Conservation (phyloP, 2,329 filamentous ascomycete genomes). For the Lachnellula hyalina region DNA sequence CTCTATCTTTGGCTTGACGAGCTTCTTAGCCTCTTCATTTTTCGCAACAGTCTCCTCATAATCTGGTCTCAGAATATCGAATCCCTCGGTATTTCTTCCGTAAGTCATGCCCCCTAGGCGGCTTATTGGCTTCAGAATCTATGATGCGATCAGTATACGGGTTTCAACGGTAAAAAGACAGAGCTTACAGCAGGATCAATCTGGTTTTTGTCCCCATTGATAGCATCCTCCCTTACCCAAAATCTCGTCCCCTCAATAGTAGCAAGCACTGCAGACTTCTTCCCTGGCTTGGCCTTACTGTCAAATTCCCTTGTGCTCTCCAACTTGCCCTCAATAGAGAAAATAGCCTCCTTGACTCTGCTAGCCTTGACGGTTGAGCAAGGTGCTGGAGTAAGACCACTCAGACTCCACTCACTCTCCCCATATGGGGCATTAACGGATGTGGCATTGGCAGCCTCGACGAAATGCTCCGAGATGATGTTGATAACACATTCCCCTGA, state of each 20-base stretch:
- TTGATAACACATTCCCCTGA: constrained; percentile 77
- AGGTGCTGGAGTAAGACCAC: constrained; percentile 66
- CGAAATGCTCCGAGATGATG: constrained; percentile 76
- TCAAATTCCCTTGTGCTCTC: constrained; percentile 74
- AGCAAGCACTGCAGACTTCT: constrained; percentile 68
- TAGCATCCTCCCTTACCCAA: constrained; percentile 83
- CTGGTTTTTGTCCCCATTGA: constrained; percentile 69
- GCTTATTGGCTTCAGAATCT: constrained; percentile 69
- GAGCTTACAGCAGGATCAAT: constrained; percentile 63
- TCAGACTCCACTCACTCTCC: constrained; percentile 71
- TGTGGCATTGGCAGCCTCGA: constrained; percentile 84
- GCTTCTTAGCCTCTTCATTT: constrained; percentile 50
- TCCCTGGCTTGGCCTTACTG: constrained; percentile 62
- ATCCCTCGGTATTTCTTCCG: constrained; percentile 59
- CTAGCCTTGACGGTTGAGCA: constrained; percentile 63
- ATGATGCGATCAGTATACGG: constrained; percentile 10
- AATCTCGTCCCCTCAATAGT: constrained; percentile 81
- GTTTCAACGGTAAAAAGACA: not conserved
- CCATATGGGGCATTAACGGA: constrained; percentile 74
- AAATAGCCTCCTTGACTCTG: constrained; percentile 75
- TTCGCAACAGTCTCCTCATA: constrained; percentile 39
- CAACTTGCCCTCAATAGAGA: constrained; percentile 76
- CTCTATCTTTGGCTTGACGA: constrained; percentile 44
- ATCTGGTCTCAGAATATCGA: constrained; percentile 65
- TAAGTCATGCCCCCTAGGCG: constrained; percentile 86